These are phyloP conservation scores for Aureobasidium pullulans DNA, from an alignment of 2,329 filamentous ascomycete genomes.

Conservation along the genomic window DNA sequence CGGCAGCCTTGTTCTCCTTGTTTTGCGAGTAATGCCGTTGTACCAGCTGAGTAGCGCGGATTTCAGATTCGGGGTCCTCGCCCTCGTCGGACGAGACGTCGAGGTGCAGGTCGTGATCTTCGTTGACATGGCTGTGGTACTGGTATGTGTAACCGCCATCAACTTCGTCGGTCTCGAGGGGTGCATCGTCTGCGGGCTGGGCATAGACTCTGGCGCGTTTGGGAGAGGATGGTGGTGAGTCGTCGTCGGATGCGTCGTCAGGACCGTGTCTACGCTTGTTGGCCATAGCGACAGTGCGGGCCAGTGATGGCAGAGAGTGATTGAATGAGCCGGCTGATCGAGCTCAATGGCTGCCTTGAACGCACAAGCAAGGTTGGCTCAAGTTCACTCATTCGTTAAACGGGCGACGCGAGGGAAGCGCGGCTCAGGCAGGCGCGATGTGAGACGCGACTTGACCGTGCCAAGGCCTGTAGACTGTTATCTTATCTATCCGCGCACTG, in stretches of 20 bases:
- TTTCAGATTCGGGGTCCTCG: conserved; percentile 24
- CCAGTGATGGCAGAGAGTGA: not conserved
- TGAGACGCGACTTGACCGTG: not conserved
- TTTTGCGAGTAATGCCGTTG: conserved; percentile 21
- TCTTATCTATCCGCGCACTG: not conserved
- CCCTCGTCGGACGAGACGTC: conserved; percentile 19
- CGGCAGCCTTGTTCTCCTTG: conserved; percentile 62
- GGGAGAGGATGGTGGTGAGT: not conserved
- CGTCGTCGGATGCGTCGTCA: not conserved
- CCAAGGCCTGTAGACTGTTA: not conserved
- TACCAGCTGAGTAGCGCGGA: conserved; percentile 24
- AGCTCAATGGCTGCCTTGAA: not conserved
- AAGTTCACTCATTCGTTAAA: not conserved
- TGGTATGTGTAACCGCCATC: conserved; percentile 12
- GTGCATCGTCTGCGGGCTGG: not conserved
- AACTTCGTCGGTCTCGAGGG: not conserved
- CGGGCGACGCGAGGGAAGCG: not conserved
- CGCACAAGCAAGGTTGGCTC: not conserved
- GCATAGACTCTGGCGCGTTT: not conserved
- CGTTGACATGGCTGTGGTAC: conserved; percentile 5
- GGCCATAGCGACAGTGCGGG: not conserved
- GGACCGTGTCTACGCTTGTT: not conserved
- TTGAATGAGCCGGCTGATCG: not conserved
- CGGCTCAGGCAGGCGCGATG: not conserved
- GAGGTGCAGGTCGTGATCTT: conserved; percentile 1